phyloP scores from a whole-genome alignment of 441 rosid genomes.

The Lepidium campestre region DNA sequence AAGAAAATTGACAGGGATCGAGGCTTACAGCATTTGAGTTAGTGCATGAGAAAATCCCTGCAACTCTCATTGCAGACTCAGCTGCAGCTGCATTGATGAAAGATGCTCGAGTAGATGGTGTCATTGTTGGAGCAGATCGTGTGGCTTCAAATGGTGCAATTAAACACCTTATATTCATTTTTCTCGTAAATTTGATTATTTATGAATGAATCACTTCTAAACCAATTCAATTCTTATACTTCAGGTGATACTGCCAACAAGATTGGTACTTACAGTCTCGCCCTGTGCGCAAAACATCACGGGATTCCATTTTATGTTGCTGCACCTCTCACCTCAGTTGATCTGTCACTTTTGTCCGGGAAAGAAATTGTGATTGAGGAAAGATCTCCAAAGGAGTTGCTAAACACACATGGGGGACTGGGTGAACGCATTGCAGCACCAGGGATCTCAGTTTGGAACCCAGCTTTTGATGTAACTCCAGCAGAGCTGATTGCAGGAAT shows the following conservation, averaged over 20 bases:
- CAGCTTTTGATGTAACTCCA: constrained; percentile 89
- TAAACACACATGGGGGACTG: constrained; percentile 72
- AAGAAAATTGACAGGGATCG: constrained; percentile 52
- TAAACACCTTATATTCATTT: background rate
- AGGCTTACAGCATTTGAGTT: constrained; percentile 90
- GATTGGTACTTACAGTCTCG: constrained; percentile 94
- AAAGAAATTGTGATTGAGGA: constrained; percentile 69
- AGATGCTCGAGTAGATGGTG: constrained; percentile 66
- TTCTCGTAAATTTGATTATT: background rate
- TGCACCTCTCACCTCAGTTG: constrained; percentile 85
- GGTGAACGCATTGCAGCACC: constrained; percentile 93
- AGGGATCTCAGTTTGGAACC: constrained; percentile 87
- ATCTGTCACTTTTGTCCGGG: constrained; percentile 66
- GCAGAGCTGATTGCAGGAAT: constrained; percentile 68
- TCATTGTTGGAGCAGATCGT: constrained; percentile 91
- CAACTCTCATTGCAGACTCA: constrained; percentile 84
- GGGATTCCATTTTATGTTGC: constrained; percentile 77
- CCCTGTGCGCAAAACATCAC: constrained; percentile 70
- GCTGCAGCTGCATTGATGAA: constrained; percentile 93
- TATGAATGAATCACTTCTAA: background rate
- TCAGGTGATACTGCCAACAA: constrained; percentile 93
- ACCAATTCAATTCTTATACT: background rate
- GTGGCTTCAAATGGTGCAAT: constrained; percentile 79
- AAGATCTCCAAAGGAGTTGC: constrained; percentile 51
- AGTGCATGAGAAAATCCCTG: constrained; percentile 82